Evolutionary conservation across 2,329 filamentous ascomycete species (phyloP), one percentile per base, ranked within the genome.

Genomic region (Pseudogymnoascus sp.): DNA sequence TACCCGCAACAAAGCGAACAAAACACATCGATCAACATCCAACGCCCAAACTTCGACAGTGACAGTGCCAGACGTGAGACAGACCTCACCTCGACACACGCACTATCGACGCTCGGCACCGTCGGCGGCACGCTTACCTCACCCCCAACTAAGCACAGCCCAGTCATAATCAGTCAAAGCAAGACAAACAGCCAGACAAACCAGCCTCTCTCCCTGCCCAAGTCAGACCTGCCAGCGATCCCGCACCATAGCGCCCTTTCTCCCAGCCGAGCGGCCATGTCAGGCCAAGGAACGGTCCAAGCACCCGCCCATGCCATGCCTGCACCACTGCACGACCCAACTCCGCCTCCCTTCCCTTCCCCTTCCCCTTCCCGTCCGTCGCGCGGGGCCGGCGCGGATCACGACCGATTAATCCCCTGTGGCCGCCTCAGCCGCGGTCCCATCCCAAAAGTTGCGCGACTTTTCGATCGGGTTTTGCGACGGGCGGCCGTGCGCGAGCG

Each of bases 221-320:
- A 34, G 51, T 21, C 51, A 57, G 51, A 57, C 51, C 29, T 34
- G 10, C 11, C 51, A 57, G 51, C 51, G 51, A 34, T 34, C 26
- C n/a, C 29, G 51, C 26, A 31, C 5, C 7, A 31, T 54, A 54
- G 47, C 26, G 23, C 26, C 26, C 51, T 31, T 42, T 42, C 39
- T 42, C 39, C 39, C 39, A 11, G 39, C n/a, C 39, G 8, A 42
- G 39, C 16, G 16, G 39, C 39, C 39, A 10, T 42, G 23, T 5
- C 51, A 57, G 51, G 51, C 51, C 51, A 57, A 34, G 29, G 51
- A 57, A 57, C n/a, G 51, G 51, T 21, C 51, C 51, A 57, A 57
- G 51, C 51, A 57, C 51, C 45, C 42, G 23, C 37, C 39, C 40
- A 10, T 34, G 11, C 47, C 3, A 54, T 54, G 47, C 23, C 23